Conservation (phyloP, 176 grass and related monocot species). For the Rhynchospora tenuis region DNA sequence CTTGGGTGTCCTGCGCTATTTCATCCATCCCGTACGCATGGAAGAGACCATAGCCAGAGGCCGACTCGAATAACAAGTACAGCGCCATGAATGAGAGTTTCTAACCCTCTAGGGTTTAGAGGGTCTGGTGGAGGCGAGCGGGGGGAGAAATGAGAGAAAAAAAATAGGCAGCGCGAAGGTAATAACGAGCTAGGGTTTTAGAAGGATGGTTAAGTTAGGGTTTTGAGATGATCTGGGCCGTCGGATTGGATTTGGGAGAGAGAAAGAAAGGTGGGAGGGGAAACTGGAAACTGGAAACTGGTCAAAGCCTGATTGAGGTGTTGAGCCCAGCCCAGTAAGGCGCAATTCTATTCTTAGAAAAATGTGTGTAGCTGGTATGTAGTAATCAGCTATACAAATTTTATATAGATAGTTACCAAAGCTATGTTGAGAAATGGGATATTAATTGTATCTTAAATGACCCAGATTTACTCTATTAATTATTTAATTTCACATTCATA, state of each 20-base stretch:
- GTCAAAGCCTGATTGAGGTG: neutral
- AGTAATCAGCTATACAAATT: too few species aligned
- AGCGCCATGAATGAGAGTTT: slow-evolving; percentile 34
- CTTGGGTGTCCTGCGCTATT: slow-evolving; percentile 70
- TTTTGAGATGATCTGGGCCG: slow-evolving; percentile 18
- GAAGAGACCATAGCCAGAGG: slow-evolving; percentile 71
- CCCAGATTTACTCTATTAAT: too few species aligned
- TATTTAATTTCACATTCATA: too few species aligned
- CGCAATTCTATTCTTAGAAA: neutral
- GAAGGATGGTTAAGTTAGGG: slow-evolving; percentile 1
- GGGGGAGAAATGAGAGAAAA: too few species aligned
- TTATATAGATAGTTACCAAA: too few species aligned
- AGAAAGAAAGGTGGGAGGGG: neutral
- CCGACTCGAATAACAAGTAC: slow-evolving; percentile 76
- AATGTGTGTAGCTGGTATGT: too few species aligned
- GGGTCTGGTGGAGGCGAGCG: neutral
- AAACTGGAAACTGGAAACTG: neutral
- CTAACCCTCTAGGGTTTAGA: slow-evolving; percentile 15
- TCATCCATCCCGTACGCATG: slow-evolving; percentile 72
- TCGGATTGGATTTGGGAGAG: neutral
- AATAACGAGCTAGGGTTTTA: slow-evolving; percentile 14
- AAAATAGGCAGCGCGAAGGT: neutral
- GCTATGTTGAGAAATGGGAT: too few species aligned
- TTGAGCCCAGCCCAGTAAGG: neutral
- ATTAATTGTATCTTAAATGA: too few species aligned